These are phyloP conservation scores for Penicillium dipodomyicola DNA, from an alignment of 495 filamentous ascomycete genomes.

Conservation along the genomic window DNA sequence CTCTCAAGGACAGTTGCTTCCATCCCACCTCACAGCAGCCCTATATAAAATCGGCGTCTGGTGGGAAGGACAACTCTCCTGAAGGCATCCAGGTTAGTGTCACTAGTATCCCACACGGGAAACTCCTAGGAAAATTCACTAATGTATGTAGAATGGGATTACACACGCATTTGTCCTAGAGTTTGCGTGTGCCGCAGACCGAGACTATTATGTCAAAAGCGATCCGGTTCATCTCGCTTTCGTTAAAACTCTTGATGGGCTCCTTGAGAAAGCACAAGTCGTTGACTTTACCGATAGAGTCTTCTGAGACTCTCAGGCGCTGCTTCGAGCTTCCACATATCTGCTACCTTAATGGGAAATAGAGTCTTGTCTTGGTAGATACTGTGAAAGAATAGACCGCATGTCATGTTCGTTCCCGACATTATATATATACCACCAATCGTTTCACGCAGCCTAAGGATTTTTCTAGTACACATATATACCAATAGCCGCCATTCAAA, in stretches of 20 bases:
- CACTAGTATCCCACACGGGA: neutral
- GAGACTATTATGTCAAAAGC: constrained; percentile 43
- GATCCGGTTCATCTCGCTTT: constrained; percentile 44
- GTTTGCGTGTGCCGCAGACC: constrained; percentile 37
- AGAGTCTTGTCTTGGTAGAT: neutral
- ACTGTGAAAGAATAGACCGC: neutral
- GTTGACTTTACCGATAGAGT: constrained; percentile 40
- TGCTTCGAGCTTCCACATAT: neutral
- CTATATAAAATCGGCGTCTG: constrained; percentile 55
- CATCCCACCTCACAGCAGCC: constrained; percentile 41
- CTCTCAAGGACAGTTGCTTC: constrained; percentile 40
- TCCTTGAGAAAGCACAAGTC: constrained; percentile 43
- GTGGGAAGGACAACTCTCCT: constrained; percentile 61
- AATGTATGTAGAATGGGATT: constrained; percentile 28
- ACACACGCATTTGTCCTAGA: constrained; percentile 47
- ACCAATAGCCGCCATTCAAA: neutral
- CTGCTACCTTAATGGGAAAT: neutral
- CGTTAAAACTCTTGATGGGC: constrained; percentile 27
- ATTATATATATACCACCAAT: neutral
- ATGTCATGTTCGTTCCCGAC: neutral
- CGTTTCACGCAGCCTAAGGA: neutral
- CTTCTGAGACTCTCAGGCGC: constrained; percentile 10
- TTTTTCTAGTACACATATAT: neutral
- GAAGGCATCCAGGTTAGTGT: constrained; percentile 62
- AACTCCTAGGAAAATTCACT: neutral